These are phyloP conservation scores for Cyberlindnera americana DNA, from an alignment of 805 yeast genomes.

Conservation along the genomic window DNA sequence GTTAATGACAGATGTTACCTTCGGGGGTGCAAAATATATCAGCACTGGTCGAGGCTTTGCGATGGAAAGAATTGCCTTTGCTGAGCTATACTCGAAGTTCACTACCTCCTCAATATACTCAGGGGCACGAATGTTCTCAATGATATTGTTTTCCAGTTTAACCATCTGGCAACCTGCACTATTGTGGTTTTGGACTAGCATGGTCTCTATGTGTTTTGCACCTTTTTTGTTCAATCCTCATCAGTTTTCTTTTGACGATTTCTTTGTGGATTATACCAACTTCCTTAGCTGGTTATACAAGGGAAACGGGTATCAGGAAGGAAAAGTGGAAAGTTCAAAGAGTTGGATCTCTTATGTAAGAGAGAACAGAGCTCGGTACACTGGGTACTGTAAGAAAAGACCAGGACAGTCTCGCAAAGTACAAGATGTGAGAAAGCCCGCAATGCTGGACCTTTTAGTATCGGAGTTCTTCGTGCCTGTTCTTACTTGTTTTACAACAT, in stretches of 20 bases:
- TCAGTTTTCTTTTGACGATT: slow-evolving; percentile 66
- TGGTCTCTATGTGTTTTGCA: slow-evolving; percentile 60
- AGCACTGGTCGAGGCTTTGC: slow-evolving; percentile 96
- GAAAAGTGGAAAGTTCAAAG: slow-evolving; percentile 27
- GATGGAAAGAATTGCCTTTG: slow-evolving; percentile 71
- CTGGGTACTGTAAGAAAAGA: slow-evolving; percentile 71
- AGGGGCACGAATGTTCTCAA: slow-evolving; percentile 66
- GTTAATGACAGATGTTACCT: slow-evolving; percentile 66
- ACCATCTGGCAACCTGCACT: slow-evolving; percentile 80
- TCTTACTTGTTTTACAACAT: slow-evolving; percentile 62
- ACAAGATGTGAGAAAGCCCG: slow-evolving; percentile 65
- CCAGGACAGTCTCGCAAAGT: slow-evolving; percentile 24
- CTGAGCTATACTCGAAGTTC: slow-evolving; percentile 70
- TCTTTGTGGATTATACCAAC: slow-evolving; percentile 62
- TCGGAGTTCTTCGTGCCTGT: slow-evolving; percentile 78
- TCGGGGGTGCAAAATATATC: slow-evolving; percentile 90
- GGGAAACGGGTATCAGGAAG: slow-evolving; percentile 67
- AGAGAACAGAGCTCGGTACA: slow-evolving; percentile 77
- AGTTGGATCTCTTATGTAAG: slow-evolving; percentile 79
- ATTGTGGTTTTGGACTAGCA: slow-evolving; percentile 72
- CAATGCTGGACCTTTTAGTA: slow-evolving; percentile 68
- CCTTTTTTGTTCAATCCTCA: slow-evolving; percentile 78
- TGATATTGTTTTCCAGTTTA: slow-evolving; percentile 69
- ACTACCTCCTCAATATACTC: slow-evolving; percentile 72
- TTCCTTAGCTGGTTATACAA: slow-evolving; percentile 74